Base-by-base conservation (phyloP, 352 stramenopile species). In the Peronospora farinosa region DNA sequence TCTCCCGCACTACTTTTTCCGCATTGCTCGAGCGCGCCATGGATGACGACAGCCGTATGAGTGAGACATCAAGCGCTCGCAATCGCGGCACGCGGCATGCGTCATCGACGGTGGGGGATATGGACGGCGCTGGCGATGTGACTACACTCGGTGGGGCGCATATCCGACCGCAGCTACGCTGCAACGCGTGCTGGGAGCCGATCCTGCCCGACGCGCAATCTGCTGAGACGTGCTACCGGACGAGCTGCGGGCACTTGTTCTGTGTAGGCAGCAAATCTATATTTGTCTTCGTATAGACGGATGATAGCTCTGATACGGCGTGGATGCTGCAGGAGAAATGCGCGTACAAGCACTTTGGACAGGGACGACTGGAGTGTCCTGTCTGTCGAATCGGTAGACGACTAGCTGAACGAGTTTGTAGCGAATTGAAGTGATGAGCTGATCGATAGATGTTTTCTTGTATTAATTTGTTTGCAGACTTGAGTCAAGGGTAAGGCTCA, bases 331-430 rank as follows among this genome's bases (percentile, higher is more conserved):
- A 90, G 79, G 79, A 90, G 51, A 90, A 90, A 75, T 90, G 79
- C 67, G 79, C 79, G 21, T 90, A 90, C 62, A 90, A 90, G 28
- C 69, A 87, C 54, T 90, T 90, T 45, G 77, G 77, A 4, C 61
- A 69, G 15, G 79, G 79, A 19, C 63, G 72, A 39, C 53, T 87
- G 4, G 54, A 86, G 39, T 90, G 79, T 27, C 79, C 79, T 4
- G 72, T 67, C 2, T 90, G 79, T 43, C 60, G 54, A 41, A 51
- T 66, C 30, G 78, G 78, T 88, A 65, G 1, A 38, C 44, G 10
- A 27, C 16, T 6, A 19, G 12, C 39, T 17, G 17, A n/a, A 0
- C 37, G 4, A 47, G 11, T 13, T 40, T 7, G 2, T 32, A 13
- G n/a, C 9, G 19, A 28, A n/a, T 27, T 21, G 0, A 38, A 28